Conservation (phyloP, 2,329 filamentous ascomycete species). For the Arthrobotrys pseudoclavata region DNA sequence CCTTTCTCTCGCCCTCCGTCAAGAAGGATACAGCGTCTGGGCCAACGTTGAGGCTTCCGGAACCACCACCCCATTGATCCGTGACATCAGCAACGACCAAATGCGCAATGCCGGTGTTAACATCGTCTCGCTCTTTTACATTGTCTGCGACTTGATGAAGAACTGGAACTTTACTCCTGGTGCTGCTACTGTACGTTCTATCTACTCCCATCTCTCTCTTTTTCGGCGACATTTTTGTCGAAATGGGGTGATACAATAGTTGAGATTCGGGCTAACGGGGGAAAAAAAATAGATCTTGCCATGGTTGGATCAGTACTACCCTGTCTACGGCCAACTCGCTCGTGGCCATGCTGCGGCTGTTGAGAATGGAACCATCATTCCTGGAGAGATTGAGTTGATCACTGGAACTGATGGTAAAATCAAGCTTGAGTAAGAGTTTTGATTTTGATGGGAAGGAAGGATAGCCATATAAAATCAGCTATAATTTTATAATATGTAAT, state of each 20-base stretch:
- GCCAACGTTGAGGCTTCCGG: slow-evolving; percentile 80
- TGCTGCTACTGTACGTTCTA: slow-evolving; percentile 47
- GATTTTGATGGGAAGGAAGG: neutral
- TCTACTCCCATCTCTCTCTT: neutral
- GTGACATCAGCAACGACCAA: slow-evolving; percentile 75
- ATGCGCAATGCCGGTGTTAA: slow-evolving; percentile 78
- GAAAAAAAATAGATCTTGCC: slow-evolving; percentile 43
- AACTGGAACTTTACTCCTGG: slow-evolving; percentile 75
- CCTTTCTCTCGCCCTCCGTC: slow-evolving; percentile 78
- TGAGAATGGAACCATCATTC: slow-evolving; percentile 72
- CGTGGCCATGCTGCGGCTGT: slow-evolving; percentile 74
- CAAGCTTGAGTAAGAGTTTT: slow-evolving; percentile 6
- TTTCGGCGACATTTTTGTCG: slow-evolving; percentile 14
- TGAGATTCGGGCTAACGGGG: slow-evolving; percentile 5
- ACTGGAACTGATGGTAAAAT: slow-evolving; percentile 45
- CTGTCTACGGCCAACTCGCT: slow-evolving; percentile 76
- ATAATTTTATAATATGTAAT: slow-evolving; percentile 28
- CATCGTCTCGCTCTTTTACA: slow-evolving; percentile 74
- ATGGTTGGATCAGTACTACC: slow-evolving; percentile 69
- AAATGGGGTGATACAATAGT: neutral
- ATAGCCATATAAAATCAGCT: slow-evolving; percentile 17
- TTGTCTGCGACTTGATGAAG: slow-evolving; percentile 78
- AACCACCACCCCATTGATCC: slow-evolving; percentile 74
- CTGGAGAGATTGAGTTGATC: slow-evolving; percentile 69
- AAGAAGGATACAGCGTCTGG: slow-evolving; percentile 80